Conservation (phyloP, 2,329 filamentous ascomycete species). For the Mycogone perniciosa region DNA sequence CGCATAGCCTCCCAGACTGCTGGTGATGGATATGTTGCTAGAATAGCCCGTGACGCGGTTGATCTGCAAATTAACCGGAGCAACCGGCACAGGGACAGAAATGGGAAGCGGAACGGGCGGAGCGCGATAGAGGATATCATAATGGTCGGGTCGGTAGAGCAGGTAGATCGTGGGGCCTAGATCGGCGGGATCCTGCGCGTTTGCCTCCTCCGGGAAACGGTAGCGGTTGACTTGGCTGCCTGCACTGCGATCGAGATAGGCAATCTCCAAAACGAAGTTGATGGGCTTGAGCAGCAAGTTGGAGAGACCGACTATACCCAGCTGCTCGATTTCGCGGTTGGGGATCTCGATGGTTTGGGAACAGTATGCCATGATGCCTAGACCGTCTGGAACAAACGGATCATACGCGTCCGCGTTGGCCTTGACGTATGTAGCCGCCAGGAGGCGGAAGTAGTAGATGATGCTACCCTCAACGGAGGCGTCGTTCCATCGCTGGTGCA, state of each 20-base stretch:
- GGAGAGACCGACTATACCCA: conserved; percentile 72
- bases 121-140: conserved; percentile 82
- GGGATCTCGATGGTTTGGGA: conserved; percentile 64
- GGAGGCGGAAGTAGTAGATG: conserved; percentile 76
- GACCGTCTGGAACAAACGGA: conserved; percentile 60
- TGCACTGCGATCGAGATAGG: conserved; percentile 82
- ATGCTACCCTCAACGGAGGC: conserved; percentile 61
- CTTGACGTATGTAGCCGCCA: conserved; percentile 82
- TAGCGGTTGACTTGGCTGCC: conserved; percentile 70
- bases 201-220: conserved; percentile 52
- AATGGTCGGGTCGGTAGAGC: conserved; percentile 73
- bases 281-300: conserved; percentile 74
- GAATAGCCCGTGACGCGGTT: conserved; percentile 44
- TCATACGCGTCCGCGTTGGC: conserved; percentile 62
- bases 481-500: conserved; percentile 70
- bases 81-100: conserved; percentile 19
- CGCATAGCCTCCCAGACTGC: conserved; percentile 36
- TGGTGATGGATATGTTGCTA: conserved; percentile 39
- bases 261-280: conserved; percentile 75
- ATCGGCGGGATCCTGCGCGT: conserved; percentile 35
- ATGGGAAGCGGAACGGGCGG: conserved; percentile 14
- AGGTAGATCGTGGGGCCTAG: conserved; percentile 50
- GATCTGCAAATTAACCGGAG: conserved; percentile 42
- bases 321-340: conserved; percentile 80
- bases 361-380: conserved; percentile 62